These are phyloP conservation scores for Biscogniauxia sp. DNA, from an alignment of 2,329 filamentous ascomycete species.

Conservation along the genomic window DNA sequence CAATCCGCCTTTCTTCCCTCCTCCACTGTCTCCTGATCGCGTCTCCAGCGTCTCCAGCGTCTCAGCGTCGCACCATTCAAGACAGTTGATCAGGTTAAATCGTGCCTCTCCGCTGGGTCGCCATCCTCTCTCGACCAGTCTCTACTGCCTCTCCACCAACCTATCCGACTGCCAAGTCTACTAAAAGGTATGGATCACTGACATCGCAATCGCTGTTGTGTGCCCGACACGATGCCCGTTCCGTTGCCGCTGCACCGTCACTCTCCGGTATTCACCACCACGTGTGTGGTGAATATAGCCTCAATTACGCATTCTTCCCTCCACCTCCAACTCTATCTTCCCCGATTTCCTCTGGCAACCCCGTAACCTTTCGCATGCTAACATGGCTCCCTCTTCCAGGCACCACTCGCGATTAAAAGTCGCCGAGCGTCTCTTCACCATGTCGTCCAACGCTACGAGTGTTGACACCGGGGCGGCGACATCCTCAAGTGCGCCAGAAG, in stretches of 20 bases:
- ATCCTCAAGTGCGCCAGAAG: constrained; percentile 10
- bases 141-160: constrained; percentile 16
- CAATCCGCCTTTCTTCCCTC: constrained; percentile 7
- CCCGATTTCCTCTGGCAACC: neutral
- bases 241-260: neutral
- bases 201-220: constrained; percentile 7
- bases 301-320: neutral
- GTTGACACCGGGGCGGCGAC: constrained; percentile 12
- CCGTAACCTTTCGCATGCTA: constrained; percentile 25
- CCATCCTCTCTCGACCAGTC: constrained; percentile 22
- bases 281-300: neutral
- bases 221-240: neutral
- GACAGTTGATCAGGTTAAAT: constrained; percentile 23
- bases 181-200: constrained; percentile 17
- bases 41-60: constrained; percentile 24
- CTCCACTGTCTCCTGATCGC: constrained; percentile 14
- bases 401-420: constrained; percentile 23
- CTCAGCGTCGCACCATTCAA: constrained; percentile 24
- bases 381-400: constrained; percentile 34
- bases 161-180: constrained; percentile 12
- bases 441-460: constrained; percentile 32
- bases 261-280: neutral
- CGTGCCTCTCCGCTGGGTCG: constrained; percentile 18
- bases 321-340: constrained; percentile 26
- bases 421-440: constrained; percentile 27